phyloP scores from a whole-genome alignment of 1,139 yeast species.

The Yamadazyma mexicana region DNA sequence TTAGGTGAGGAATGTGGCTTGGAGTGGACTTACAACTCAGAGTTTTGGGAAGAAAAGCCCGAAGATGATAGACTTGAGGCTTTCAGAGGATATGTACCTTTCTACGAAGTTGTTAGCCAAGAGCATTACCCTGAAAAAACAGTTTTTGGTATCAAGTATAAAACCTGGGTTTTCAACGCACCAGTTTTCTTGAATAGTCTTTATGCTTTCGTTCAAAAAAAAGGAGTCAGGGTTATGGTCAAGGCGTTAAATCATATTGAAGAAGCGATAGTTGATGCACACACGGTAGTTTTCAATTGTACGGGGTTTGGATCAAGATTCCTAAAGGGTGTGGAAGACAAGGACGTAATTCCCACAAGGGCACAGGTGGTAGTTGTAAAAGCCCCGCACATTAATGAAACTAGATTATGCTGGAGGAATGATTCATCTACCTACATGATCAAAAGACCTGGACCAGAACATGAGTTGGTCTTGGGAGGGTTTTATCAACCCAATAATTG shows the following conservation, averaged over 20 bases:
- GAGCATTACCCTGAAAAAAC: constrained; percentile 28
- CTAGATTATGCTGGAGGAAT: constrained; percentile 47
- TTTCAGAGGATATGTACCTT: constrained; percentile 6
- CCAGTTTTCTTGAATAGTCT: constrained; percentile 20
- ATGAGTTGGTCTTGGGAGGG: constrained; percentile 68
- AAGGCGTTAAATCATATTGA: constrained; percentile 10
- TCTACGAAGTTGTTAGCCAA: constrained; percentile 1
- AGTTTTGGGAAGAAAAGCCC: constrained; percentile 11
- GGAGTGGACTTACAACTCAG: constrained; percentile 12
- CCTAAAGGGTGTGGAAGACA: constrained; percentile 57
- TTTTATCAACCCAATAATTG: constrained; percentile 57
- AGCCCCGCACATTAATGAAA: constrained; percentile 48
- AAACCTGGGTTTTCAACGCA: constrained; percentile 25
- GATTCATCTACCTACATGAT: constrained; percentile 20
- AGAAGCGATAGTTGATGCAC: constrained; percentile 14
- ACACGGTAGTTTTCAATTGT: constrained; percentile 58
- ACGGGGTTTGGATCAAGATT: constrained; percentile 59
- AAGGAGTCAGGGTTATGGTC: constrained; percentile 15
- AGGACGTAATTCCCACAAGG: constrained; percentile 53
- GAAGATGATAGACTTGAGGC: constrained; percentile 7
- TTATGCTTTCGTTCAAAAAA: constrained; percentile 9
- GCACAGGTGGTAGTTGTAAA: constrained; percentile 62
- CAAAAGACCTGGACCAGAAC: constrained; percentile 18
- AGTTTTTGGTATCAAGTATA: constrained; percentile 50
- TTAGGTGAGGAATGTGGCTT: constrained; percentile 17